Evolutionary conservation across 2,329 filamentous ascomycete genomes (phyloP).

Genomic region (Paracoccidioides brasiliensis): DNA sequence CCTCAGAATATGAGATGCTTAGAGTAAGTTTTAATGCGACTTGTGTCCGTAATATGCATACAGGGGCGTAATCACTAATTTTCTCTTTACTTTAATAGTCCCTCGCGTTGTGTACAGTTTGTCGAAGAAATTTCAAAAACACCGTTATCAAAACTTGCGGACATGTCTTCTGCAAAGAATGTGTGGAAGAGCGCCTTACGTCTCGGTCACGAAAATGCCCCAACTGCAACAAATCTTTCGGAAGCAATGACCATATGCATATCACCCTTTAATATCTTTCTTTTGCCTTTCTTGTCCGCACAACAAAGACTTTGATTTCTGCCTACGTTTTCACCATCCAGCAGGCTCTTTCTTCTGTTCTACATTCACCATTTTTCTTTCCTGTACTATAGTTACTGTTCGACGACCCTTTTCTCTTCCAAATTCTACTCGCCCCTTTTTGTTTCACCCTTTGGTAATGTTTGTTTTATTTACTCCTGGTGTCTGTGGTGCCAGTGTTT

Average conservation of each 20-base stretch:
- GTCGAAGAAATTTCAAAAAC: conserved; percentile 86
- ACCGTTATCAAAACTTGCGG: conserved; percentile 88
- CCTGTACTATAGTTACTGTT: conserved; percentile 6
- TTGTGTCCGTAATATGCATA: too few species aligned
- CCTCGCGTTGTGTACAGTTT: conserved; percentile 80
- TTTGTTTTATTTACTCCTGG: neutral
- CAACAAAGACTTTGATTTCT: neutral
- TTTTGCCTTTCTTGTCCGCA: neutral
- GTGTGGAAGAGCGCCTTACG: conserved; percentile 75
- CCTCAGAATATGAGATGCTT: conserved; percentile 71
- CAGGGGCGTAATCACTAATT: neutral
- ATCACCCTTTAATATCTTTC: conserved; percentile 29
- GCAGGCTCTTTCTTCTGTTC: too few species aligned
- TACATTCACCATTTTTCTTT: neutral
- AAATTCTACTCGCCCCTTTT: neutral
- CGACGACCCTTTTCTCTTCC: conserved; percentile 1
- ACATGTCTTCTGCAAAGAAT: conserved; percentile 83
- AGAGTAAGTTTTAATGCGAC: conserved; percentile 48
- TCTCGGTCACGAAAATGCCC: conserved; percentile 93
- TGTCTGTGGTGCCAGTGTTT: neutral
- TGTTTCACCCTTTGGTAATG: neutral
- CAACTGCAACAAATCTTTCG: conserved; percentile 83
- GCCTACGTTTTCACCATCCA: too few species aligned
- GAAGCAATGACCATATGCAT: conserved; percentile 75
- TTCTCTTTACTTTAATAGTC: conserved; percentile 34